Base-by-base conservation (phyloP, 495 filamentous ascomycete species). In the Hypoxylon cercidicola region DNA sequence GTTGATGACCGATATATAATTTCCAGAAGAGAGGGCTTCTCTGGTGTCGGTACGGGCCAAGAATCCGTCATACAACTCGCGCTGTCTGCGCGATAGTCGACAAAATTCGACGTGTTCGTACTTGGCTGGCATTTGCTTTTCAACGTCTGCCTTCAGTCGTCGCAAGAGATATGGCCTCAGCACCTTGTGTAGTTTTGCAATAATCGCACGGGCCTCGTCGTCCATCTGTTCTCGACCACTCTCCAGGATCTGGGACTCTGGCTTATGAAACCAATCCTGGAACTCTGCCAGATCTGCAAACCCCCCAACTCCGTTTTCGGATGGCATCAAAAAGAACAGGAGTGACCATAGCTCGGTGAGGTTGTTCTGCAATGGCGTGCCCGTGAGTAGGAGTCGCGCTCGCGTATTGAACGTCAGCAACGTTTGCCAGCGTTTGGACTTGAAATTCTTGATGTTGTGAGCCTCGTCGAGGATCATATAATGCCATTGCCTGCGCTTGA, bases 391-490 rank as follows among this genome's bases (percentile, higher is more conserved):
- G 34, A 99, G 84, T 19, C 96, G 85, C 19, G 93, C 89, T 45
- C 88, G 86, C 3, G 94, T 97, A 62, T 92, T 90, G 77, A 98
- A 96, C 0, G 88, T 95, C 6, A 99, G 85, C 48, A 99, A 80
- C 0, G 91, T 92, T 73, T 98, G 94, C 95, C 95, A 99, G 59
- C 94, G 82, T 74, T 96, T 93, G 0, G 94, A 97, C 65, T 93
- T 92, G 82, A 97, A 98, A 73, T 99, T 99, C 75, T 98, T 98
- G 82, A 99, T 99, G 74, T 98, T 98, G 75, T 99, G 96, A 1
- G 96, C 96, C 78, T 99, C 96, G 73, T 99, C 96, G 13, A 99
- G 86, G 59, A 99, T 90, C 87, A 99, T 93, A 77, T 97, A 99
- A 74, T 97, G 93, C 96, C 96, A 99, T 39, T 84, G 84, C n/a